Percentiles rank a stretch among this genome's conserved stretches.
These are phyloP conservation scores for Botrytis galanthina DNA, from an alignment of 2,329 filamentous ascomycete genomes.

Conservation along the genomic window DNA sequence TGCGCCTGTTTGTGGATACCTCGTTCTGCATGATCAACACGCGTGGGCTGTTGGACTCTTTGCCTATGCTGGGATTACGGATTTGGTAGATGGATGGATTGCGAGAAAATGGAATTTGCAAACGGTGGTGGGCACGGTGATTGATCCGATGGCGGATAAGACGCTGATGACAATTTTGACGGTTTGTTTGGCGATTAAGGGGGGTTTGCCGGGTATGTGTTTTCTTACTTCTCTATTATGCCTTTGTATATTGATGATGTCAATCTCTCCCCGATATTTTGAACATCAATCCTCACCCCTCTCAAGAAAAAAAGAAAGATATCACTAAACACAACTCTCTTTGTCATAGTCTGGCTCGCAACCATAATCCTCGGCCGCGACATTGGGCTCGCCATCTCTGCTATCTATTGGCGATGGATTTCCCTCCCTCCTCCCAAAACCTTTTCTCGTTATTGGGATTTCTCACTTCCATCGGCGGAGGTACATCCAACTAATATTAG, in stretches of 20 bases:
- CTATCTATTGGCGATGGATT: conserved; percentile 95
- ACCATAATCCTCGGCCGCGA: conserved; percentile 89
- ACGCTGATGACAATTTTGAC: conserved; percentile 91
- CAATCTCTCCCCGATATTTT: neutral
- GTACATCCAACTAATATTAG: conserved; percentile 80
- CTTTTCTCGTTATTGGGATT: conserved; percentile 92
- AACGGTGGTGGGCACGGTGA: conserved; percentile 91
- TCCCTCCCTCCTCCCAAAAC: conserved; percentile 92
- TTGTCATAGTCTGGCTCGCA: conserved; percentile 70
- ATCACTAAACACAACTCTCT: neutral
- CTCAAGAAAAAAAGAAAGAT: neutral
- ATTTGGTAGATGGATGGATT: conserved; percentile 91
- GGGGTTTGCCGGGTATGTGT: conserved; percentile 69
- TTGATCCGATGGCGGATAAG: conserved; percentile 98
- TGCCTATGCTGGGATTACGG: conserved; percentile 85
- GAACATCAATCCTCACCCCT: neutral
- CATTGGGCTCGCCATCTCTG: conserved; percentile 75
- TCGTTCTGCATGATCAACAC: conserved; percentile 80
- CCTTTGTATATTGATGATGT: neutral
- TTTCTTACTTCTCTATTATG: neutral
- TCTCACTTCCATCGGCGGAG: conserved; percentile 83
- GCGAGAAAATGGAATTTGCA: conserved; percentile 82
- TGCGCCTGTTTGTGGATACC: conserved; percentile 83
- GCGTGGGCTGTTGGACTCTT: conserved; percentile 80
- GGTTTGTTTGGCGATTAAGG: conserved; percentile 79